phyloP scores from a whole-genome alignment of 192 early-diverging fungal genomes.

The Coemansia sp. region DNA sequence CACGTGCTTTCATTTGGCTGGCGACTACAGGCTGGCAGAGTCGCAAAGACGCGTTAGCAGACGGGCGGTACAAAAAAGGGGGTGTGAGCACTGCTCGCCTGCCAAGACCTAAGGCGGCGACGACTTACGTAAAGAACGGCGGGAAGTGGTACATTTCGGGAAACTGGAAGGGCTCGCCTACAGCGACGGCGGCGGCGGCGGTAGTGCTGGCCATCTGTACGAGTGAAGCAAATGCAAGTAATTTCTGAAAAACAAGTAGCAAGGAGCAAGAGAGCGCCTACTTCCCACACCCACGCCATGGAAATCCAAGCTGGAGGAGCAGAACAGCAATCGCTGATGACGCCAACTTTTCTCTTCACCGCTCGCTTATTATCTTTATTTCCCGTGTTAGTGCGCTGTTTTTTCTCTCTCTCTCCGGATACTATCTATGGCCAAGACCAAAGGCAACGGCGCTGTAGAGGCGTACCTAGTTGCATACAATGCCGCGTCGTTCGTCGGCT shows the following conservation, averaged over 20 bases:
- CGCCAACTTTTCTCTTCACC: not conserved
- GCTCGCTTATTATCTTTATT: not conserved
- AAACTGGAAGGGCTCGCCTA: slow-evolving; percentile 61
- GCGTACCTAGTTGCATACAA: slow-evolving; percentile 89
- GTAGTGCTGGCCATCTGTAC: slow-evolving; percentile 4
- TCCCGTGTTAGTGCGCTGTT: too few species aligned
- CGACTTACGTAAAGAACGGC: slow-evolving; percentile 87
- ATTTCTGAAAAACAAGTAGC: not conserved
- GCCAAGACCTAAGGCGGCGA: not conserved
- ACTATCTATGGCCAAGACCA: slow-evolving; percentile 24
- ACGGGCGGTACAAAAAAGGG: not conserved
- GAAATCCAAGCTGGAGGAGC: too few species aligned
- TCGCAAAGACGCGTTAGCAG: slow-evolving; percentile 5
- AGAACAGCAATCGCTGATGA: too few species aligned
- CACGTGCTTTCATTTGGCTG: slow-evolving; percentile 84
- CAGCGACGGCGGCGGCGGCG: not conserved
- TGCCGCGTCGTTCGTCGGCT: slow-evolving; percentile 76
- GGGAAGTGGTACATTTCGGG: slow-evolving; percentile 89
- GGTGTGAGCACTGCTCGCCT: not conserved
- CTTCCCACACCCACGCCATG: too few species aligned
- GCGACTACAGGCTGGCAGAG: slow-evolving; percentile 46
- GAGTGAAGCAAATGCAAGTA: not conserved
- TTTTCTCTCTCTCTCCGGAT: too few species aligned
- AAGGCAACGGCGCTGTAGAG: slow-evolving; percentile 29
- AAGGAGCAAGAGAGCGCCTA: not conserved